Base-by-base conservation (phyloP, 1,284 basidiomycete genomes). In the Mycosarcoma mackinlayi region DNA sequence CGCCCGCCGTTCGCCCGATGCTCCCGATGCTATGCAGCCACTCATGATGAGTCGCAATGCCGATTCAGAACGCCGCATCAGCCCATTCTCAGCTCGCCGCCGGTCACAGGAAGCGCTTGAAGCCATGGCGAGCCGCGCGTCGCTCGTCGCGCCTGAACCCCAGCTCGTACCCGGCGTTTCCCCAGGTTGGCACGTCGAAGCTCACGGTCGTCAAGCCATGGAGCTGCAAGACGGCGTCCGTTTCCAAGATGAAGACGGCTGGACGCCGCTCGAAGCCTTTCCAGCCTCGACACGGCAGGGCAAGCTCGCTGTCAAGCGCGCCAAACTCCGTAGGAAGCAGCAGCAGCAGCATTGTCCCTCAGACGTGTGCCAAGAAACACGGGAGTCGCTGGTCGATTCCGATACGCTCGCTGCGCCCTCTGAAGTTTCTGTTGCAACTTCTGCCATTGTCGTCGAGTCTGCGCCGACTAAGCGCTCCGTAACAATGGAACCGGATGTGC, bases 171-270 rank as follows among this genome's bases (percentile, higher is more conserved):
- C 69, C 18, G 68, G 72, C 9, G 72, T 74, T 1, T 71, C 68
- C n/a, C 73, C 73, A 4, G 73, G 73, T 56, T 75, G 73, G 73
- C 73, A 75, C 19, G 69, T 75, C 10, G 71, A 64, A 35, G 64
- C 69, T 14, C 54, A 59, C 16, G 69, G 69, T 52, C 42, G 45
- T n/a, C 69, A 68, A 31, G 69, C 69, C 40, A 72, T 72, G 69
- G 63, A 67, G 37, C 41, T 72, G 25, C 69, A 72, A 33, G 64
- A 63, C 16, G 69, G 69, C 35, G 35, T 68, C 11, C 65, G 65
- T 6, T 56, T 47, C 48, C 34, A 57, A 19, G 71, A 73, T 37
- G 71, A 73, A 19, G 66, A 65, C n/a, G 71, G 71, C 24, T 73
- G 71, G 71, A 62, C 66, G n/a, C 71, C 71, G 1, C 54, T 73